phyloP scores from a whole-genome alignment of 192 early-diverging fungal species.

The Backusella tuberculispora region DNA sequence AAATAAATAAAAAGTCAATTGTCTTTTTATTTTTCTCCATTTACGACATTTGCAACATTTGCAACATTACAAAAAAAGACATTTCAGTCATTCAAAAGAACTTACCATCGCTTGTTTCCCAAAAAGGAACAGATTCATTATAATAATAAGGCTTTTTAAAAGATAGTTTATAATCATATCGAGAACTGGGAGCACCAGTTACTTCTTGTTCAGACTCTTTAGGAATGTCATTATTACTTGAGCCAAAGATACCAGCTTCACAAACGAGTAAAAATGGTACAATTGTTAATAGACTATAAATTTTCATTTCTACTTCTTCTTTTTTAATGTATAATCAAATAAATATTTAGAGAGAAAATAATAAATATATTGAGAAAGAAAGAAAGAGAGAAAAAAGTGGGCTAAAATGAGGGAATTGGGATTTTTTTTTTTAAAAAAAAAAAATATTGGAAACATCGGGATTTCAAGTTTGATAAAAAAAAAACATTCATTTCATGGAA shows the following conservation, averaged over 20 bases:
- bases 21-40: slow-evolving; percentile 5
- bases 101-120: slow-evolving; percentile 51
- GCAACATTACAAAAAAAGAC: not conserved
- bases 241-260: slow-evolving; percentile 15
- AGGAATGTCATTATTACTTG: not conserved
- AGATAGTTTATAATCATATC: slow-evolving; percentile 63
- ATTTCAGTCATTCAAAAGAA: not conserved
- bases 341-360: not conserved
- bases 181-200: slow-evolving; percentile 5
- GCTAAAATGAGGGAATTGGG: not conserved
- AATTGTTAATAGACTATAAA: not conserved
- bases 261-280: not conserved
- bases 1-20: too few relatives aligned
- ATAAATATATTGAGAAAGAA: not conserved
- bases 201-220: not conserved
- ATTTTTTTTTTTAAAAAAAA: not conserved
- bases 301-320: slow-evolving; percentile 1
- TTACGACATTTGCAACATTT: not conserved
- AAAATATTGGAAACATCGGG: not conserved
- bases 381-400: not conserved
- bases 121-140: slow-evolving; percentile 56
- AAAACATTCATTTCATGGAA: not conserved
- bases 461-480: too few relatives aligned
- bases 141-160: slow-evolving; percentile 62
- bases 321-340: not conserved